phyloP scores from a whole-genome alignment of 139 green algal genomes.

The Micractinium sp. region DNA sequence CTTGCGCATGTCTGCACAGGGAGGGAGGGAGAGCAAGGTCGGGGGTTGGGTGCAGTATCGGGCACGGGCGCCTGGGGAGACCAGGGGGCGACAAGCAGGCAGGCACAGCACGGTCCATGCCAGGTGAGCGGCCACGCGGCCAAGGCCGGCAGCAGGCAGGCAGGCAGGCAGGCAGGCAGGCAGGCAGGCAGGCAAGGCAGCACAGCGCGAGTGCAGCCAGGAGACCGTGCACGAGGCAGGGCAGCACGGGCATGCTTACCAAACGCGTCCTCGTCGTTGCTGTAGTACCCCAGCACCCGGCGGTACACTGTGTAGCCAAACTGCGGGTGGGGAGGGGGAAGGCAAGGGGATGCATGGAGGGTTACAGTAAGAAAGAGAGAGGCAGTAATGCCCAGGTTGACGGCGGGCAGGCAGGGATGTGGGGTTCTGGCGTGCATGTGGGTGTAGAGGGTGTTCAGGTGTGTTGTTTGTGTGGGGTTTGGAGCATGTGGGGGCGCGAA shows the following conservation, averaged over 20 bases:
- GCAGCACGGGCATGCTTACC: slow-evolving; percentile 23
- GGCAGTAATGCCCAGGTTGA: too few relatives aligned
- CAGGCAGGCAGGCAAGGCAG: neutral
- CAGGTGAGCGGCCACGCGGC: neutral
- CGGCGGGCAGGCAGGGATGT: neutral
- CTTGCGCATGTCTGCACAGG: slow-evolving; percentile 92
- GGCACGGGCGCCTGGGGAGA: too few relatives aligned
- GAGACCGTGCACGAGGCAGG: neutral
- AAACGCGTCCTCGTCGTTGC: slow-evolving; percentile 92
- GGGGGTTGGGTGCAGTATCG: neutral
- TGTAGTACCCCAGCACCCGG: slow-evolving; percentile 91
- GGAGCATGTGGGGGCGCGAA: too few relatives aligned
- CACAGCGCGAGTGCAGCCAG: neutral
- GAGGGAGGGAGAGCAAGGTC: neutral
- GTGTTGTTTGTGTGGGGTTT: too few relatives aligned
- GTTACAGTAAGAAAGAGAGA: too few relatives aligned
- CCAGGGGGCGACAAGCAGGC: neutral
- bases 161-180: neutral
- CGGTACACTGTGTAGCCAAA: slow-evolving; percentile 96
- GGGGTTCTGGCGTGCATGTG: too few relatives aligned
- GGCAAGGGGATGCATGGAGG: neutral
- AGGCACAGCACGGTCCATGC: neutral
- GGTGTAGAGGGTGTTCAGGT: too few relatives aligned
- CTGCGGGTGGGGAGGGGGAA: slow-evolving; percentile 27
- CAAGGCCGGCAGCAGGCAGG: too few relatives aligned